A percentile compares a stretch with the other conserved stretches of the same genome.
These are phyloP conservation scores for Eucalyptus sp. DNA, from an alignment of 345 rosid species.

Conservation along the genomic window DNA sequence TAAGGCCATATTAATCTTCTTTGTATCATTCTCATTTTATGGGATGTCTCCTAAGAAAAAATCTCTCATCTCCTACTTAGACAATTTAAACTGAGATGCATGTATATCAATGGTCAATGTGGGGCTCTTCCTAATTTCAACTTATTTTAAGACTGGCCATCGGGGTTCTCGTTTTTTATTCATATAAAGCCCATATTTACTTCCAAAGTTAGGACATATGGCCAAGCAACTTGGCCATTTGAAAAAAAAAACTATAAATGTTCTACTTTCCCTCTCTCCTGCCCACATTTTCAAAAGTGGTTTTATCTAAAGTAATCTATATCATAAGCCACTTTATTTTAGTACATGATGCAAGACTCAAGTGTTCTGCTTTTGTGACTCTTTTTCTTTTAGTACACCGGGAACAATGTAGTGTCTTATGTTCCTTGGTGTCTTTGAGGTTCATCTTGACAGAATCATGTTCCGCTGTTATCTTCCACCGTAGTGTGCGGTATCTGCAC, in stretches of 20 bases:
- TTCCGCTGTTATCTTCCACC: neutral
- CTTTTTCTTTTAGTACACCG: fast-evolving
- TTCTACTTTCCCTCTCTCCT: neutral
- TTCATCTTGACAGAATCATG: neutral
- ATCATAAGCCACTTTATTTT: neutral
- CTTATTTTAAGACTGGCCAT: no score
- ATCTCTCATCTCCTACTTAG: no score
- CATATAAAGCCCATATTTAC: neutral
- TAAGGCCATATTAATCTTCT: no score
- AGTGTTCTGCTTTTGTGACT: neutral
- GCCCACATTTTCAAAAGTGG: neutral
- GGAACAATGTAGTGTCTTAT: neutral
- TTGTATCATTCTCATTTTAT: no score
- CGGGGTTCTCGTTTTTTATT: no score
- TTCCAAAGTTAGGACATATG: neutral
- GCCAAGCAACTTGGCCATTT: neutral
- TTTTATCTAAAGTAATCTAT: neutral
- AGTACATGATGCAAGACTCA: neutral
- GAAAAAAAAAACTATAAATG: neutral
- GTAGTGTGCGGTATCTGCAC: neutral
- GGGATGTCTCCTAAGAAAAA: no score
- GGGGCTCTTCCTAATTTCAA: no score
- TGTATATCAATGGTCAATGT: no score
- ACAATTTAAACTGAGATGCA: no score
- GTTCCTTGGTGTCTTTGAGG: neutral